Conservation (phyloP, 176 grass and related monocot genomes). For the Olyra latifolia region DNA sequence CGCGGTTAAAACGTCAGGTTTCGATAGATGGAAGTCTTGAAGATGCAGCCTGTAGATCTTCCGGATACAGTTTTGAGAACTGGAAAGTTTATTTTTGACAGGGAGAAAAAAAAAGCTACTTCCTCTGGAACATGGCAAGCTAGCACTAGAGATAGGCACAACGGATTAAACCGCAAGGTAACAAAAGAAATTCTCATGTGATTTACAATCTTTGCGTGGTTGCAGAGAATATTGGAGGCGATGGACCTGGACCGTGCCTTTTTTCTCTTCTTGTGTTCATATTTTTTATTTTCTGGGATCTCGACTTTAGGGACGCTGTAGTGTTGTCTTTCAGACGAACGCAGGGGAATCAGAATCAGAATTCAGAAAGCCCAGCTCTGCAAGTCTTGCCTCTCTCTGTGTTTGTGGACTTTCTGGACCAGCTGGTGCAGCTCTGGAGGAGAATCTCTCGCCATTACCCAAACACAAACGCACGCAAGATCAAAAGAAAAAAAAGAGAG, state of each 20-base stretch:
- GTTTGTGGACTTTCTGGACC: background rate
- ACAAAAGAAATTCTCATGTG: background rate
- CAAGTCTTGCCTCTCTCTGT: background rate
- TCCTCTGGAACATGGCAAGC: no score
- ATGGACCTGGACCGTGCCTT: background rate
- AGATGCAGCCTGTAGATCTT: no score
- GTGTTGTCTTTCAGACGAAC: background rate
- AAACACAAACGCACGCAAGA: background rate
- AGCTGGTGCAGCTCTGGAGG: background rate
- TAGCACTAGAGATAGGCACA: background rate
- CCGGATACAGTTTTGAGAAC: no score
- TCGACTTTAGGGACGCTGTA: background rate
- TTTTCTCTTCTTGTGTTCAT: background rate
- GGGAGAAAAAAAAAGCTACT: no score
- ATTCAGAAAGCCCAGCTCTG: background rate
- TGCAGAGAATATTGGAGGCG: conserved; percentile 18
- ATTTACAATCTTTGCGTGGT: background rate
- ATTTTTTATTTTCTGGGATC: background rate
- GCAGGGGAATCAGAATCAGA: background rate
- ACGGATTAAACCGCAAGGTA: no score
- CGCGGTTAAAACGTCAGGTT: no score
- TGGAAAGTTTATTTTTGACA: no score
- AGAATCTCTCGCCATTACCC: background rate
- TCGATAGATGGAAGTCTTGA: no score
- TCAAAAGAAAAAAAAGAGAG: background rate